phyloP scores from a whole-genome alignment of 768 basidiomycete genomes.

The Coprinellus micaceus region DNA sequence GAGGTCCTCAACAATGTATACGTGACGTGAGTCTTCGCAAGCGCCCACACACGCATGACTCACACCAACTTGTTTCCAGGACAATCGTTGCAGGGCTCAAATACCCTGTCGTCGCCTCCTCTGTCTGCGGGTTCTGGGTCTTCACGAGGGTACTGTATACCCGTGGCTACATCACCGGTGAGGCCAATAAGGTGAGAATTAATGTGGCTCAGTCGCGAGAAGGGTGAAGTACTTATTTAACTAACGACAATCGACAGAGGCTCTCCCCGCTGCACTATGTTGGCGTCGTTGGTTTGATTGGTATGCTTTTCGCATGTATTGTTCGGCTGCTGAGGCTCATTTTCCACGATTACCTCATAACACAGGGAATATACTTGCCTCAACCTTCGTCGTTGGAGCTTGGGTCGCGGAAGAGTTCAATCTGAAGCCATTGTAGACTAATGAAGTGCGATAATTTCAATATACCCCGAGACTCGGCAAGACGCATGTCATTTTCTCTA shows the following conservation, averaged over 20 bases:
- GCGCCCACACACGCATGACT: too few relatives aligned
- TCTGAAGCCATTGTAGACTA: background rate
- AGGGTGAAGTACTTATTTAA: too few relatives aligned
- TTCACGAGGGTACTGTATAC: slow-evolving; percentile 5
- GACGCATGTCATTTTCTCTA: background rate
- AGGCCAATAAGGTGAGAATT: slow-evolving; percentile 2
- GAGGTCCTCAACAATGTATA: slow-evolving; percentile 44
- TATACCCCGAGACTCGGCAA: too few relatives aligned
- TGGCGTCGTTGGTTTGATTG: background rate
- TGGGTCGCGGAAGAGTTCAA: background rate
- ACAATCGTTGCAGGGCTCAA: background rate
- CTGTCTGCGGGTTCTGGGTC: background rate
- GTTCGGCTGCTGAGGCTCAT: too few relatives aligned
- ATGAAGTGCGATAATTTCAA: too few relatives aligned
- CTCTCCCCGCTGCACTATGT: background rate
- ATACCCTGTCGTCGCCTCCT: slow-evolving; percentile 1
- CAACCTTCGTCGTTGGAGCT: background rate
- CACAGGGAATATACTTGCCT: background rate
- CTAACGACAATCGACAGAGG: too few relatives aligned
- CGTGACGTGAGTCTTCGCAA: slow-evolving; percentile 37
- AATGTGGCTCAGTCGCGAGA: too few relatives aligned
- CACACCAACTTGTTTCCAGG: background rate
- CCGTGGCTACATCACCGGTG: slow-evolving; percentile 6
- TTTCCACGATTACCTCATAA: too few relatives aligned
- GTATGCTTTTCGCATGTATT: background rate